Conservation (phyloP, 2,329 filamentous ascomycete species). For the Trichoderma citrinoviride region DNA sequence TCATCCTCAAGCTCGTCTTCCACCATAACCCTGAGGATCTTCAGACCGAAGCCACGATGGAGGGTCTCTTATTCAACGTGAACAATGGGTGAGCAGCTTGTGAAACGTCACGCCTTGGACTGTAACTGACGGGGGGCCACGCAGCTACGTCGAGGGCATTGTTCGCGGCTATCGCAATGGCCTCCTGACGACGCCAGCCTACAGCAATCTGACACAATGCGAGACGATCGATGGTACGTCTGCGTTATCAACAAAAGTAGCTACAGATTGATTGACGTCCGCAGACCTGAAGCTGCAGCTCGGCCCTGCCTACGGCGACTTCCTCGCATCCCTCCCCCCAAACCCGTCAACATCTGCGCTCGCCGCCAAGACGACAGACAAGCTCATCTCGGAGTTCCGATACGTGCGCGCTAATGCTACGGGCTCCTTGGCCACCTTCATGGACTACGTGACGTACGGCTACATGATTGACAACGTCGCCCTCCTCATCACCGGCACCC, state of each 20-base stretch:
- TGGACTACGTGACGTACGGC: conserved; percentile 97
- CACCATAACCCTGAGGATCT: background rate
- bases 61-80: conserved; percentile 91
- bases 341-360: conserved; percentile 96
- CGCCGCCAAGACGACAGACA: conserved; percentile 93
- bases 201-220: conserved; percentile 95
- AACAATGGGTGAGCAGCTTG: conserved; percentile 72
- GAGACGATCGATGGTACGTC: conserved; percentile 87
- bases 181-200: conserved; percentile 85
- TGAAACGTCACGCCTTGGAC: background rate
- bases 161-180: conserved; percentile 95
- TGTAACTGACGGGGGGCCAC: conserved; percentile 16
- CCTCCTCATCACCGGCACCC: conserved; percentile 92
- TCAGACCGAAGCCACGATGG: conserved; percentile 54
- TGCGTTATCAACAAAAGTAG: background rate
- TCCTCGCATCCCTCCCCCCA: conserved; percentile 86
- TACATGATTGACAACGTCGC: conserved; percentile 99
- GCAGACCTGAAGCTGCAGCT: conserved; percentile 97
- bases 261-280: background rate
- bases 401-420: conserved; percentile 94
- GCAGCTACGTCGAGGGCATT: conserved; percentile 93
- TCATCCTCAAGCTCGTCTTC: background rate
- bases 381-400: conserved; percentile 94
- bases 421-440: conserved; percentile 87
- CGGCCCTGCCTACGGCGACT: conserved; percentile 93